Conservation (phyloP, 2,329 filamentous ascomycete species). For the Thelonectria rubi region DNA sequence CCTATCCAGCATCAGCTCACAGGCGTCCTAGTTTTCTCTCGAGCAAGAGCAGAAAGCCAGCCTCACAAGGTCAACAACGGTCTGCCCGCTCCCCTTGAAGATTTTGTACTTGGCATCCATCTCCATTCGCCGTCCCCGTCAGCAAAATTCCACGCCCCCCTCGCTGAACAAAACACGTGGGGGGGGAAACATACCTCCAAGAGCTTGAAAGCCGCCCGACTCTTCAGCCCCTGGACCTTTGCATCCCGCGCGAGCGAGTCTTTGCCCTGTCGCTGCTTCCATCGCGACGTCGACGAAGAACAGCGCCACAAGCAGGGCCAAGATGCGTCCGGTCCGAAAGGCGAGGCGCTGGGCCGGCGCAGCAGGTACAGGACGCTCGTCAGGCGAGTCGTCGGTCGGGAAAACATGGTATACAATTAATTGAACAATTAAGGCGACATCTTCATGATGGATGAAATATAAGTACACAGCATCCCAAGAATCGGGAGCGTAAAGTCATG, state of each 20-base stretch:
- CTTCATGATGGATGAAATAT: not conserved
- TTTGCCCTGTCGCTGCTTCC: slow-evolving; percentile 80
- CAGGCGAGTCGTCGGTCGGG: slow-evolving; percentile 1
- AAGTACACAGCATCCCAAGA: not conserved
- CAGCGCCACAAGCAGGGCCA: not conserved
- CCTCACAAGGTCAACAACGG: slow-evolving; percentile 84
- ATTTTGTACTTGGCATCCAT: slow-evolving; percentile 84
- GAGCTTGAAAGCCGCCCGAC: slow-evolving; percentile 92
- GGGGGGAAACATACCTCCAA: slow-evolving; percentile 68
- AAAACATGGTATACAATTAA: not conserved
- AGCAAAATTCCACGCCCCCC: not conserved
- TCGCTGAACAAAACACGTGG: not conserved
- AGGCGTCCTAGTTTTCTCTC: not conserved
- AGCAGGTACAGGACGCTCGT: slow-evolving; percentile 2
- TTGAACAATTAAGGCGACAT: not conserved
- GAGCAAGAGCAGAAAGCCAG: slow-evolving; percentile 35
- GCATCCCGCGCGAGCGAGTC: slow-evolving; percentile 81
- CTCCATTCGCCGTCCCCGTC: slow-evolving; percentile 51
- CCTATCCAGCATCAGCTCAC: slow-evolving; percentile 54
- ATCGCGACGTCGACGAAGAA: slow-evolving; percentile 74
- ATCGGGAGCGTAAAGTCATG: not conserved
- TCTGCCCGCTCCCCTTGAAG: slow-evolving; percentile 78
- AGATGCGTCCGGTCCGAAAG: not conserved
- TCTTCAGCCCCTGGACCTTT: slow-evolving; percentile 82
- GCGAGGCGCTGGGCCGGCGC: not conserved